These are phyloP conservation scores for Nyctanthes arbortristis DNA, from an alignment of 257 asterid species.

Conservation along the genomic window DNA sequence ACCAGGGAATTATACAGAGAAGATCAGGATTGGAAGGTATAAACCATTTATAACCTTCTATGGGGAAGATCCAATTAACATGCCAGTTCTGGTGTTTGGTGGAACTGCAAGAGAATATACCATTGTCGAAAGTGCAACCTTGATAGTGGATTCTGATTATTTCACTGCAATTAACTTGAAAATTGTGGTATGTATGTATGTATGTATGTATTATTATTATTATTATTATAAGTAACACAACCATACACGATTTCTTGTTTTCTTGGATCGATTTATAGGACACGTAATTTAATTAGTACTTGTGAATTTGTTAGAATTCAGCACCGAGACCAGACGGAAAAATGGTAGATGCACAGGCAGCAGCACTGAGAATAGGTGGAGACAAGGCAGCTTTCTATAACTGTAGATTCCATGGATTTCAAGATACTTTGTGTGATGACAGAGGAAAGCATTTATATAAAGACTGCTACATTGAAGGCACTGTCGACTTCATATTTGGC, in stretches of 20 bases:
- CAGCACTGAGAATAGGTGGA: constrained; percentile 55
- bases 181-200: constrained; percentile 51
- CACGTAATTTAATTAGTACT: not conserved
- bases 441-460: constrained; percentile 66
- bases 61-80: constrained; percentile 50
- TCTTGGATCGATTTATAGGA: not conserved
- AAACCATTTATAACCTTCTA: constrained; percentile 58
- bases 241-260: not conserved
- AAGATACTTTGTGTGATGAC: constrained; percentile 78
- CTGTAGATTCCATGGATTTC: constrained; percentile 64
- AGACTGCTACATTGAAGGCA: constrained; percentile 91
- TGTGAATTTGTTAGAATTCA: constrained; percentile 41
- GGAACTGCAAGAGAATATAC: constrained; percentile 61
- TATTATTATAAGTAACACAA: not conserved
- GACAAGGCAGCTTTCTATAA: constrained; percentile 58
- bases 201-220: not conserved
- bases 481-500: constrained; percentile 83
- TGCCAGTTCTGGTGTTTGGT: constrained; percentile 36
- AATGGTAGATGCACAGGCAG: constrained; percentile 53
- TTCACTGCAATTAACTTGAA: constrained; percentile 59
- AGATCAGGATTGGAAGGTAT: constrained; percentile 31
- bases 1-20: constrained; percentile 72
- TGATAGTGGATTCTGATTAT: constrained; percentile 50
- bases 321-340: constrained; percentile 66
- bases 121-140: constrained; percentile 63